Percentiles rank a stretch among this genome's conserved stretches.
Evolutionary conservation across 2,329 filamentous ascomycete species (phyloP).

Genomic region (Phyllosticta citrichinensis): DNA sequence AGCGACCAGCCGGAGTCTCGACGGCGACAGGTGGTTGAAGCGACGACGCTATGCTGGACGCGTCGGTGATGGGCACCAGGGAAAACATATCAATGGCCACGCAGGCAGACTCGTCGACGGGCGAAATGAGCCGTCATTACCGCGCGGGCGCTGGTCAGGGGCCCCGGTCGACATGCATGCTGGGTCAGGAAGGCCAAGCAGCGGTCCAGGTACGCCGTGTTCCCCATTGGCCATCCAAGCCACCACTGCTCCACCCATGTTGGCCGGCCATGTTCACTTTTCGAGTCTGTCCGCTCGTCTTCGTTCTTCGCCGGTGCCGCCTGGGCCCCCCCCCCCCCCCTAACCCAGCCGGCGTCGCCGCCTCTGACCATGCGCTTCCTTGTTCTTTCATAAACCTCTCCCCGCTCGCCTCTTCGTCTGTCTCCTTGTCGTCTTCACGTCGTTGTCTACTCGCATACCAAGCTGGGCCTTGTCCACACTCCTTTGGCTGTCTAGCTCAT

Average conservation of each 20-base stretch:
- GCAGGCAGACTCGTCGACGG: slow-evolving; percentile 3
- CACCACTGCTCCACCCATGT: slow-evolving; percentile 8
- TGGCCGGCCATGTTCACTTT: slow-evolving; percentile 13
- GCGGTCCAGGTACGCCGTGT: slow-evolving; percentile 11
- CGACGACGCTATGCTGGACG: not conserved
- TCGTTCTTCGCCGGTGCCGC: slow-evolving; percentile 24
- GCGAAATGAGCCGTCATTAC: slow-evolving; percentile 9
- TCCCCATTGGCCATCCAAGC: slow-evolving; percentile 9
- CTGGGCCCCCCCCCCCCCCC: slow-evolving; percentile 14
- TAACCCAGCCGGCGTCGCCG: slow-evolving; percentile 6
- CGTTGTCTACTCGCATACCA: slow-evolving; percentile 17
- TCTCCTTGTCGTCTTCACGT: slow-evolving; percentile 12
- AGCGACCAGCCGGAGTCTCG: not conserved
- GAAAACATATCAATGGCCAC: not conserved
- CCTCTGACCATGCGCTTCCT: slow-evolving; percentile 5
- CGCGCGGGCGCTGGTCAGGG: slow-evolving; percentile 10
- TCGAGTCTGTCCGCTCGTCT: slow-evolving; percentile 15
- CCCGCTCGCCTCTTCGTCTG: slow-evolving; percentile 21
- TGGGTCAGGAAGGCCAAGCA: slow-evolving; percentile 8
- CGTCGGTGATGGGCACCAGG: not conserved
- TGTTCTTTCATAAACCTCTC: slow-evolving; percentile 24
- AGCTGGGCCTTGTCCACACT: slow-evolving; percentile 28
- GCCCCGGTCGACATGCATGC: slow-evolving; percentile 8
- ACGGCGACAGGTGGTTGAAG: not conserved
- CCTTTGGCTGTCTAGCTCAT: slow-evolving; percentile 31